Evolutionary conservation across 805 yeast species (phyloP).

Genomic region (Lipomyces yamadae): DNA sequence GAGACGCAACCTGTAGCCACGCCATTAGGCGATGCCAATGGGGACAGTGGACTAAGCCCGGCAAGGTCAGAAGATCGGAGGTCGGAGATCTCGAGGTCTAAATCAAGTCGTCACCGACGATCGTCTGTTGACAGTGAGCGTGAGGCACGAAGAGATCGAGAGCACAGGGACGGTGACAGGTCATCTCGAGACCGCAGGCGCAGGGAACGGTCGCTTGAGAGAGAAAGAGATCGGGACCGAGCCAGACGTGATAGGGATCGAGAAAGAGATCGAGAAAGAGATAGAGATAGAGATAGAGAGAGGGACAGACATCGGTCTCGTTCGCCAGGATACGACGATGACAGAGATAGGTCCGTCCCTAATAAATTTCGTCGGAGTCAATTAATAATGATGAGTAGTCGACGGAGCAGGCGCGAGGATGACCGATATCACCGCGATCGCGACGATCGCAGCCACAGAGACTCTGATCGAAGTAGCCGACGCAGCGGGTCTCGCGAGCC

Average conservation of each 20-base stretch:
- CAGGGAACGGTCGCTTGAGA: constrained; percentile 23
- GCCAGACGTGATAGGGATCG: constrained; percentile 22
- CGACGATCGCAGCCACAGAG: constrained; percentile 10
- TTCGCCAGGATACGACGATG: constrained; percentile 24
- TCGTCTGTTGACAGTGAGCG: constrained; percentile 23
- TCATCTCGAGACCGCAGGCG: constrained; percentile 24
- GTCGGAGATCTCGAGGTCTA: constrained; percentile 26
- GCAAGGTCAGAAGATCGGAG: constrained; percentile 6
- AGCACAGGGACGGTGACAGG: constrained; percentile 20
- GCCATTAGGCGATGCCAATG: background rate
- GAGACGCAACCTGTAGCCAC: background rate
- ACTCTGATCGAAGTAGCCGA: constrained; percentile 9
- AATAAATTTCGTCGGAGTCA: background rate
- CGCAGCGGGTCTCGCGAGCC: constrained; percentile 14
- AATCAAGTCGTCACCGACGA: constrained; percentile 14
- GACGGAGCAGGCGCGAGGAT: constrained; percentile 18
- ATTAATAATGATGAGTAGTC: background rate
- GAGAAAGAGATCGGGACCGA: constrained; percentile 17
- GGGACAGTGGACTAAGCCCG: constrained; percentile 7
- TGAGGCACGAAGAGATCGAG: constrained; percentile 10
- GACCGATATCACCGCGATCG: constrained; percentile 15
- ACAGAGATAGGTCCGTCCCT: background rate
- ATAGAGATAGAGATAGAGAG: constrained; percentile 23
- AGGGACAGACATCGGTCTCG: constrained; percentile 16
- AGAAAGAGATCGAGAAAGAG: constrained; percentile 27